Conservation (phyloP, 768 basidiomycete species). For the Saitozyma podzolica region DNA sequence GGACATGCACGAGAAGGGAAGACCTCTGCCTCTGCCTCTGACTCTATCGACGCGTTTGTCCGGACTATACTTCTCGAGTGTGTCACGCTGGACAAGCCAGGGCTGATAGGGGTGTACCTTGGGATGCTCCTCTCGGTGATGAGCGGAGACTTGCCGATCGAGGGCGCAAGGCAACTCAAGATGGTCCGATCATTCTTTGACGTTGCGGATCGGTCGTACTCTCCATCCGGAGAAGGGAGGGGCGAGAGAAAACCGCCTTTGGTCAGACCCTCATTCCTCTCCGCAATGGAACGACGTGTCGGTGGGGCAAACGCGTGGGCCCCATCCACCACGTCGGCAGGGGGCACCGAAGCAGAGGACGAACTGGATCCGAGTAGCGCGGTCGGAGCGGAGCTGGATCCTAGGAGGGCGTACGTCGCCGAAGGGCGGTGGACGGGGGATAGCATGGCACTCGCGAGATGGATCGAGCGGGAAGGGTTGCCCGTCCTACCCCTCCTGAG, state of each 20-base stretch:
- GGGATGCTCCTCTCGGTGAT: constrained; percentile 66
- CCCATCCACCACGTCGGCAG: too few species aligned
- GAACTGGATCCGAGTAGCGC: too few species aligned
- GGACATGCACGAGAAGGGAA: too few species aligned
- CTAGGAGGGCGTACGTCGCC: constrained; percentile 1
- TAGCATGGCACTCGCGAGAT: constrained; percentile 13
- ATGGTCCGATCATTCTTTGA: constrained; percentile 25
- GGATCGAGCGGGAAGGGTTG: constrained; percentile 15
- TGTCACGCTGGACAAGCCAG: constrained; percentile 85
- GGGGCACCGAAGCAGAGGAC: too few species aligned
- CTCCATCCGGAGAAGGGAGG: constrained; percentile 2
- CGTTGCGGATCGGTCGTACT: too few species aligned
- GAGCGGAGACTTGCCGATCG: constrained; percentile 3
- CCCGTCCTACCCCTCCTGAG: constrained; percentile 22
- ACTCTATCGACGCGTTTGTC: constrained; percentile 25
- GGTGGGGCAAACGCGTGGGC: neutral
- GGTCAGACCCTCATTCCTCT: constrained; percentile 11
- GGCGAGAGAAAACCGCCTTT: constrained; percentile 13
- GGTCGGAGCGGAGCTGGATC: neutral
- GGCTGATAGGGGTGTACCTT: constrained; percentile 72
- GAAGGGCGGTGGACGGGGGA: constrained; percentile 3
- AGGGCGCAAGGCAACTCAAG: constrained; percentile 16
- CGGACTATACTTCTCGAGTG: constrained; percentile 63
- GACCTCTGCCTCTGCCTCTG: neutral
- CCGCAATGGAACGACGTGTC: constrained; percentile 6